Conservation (phyloP, 495 filamentous ascomycete species). For the Endocarpon pusillum region DNA sequence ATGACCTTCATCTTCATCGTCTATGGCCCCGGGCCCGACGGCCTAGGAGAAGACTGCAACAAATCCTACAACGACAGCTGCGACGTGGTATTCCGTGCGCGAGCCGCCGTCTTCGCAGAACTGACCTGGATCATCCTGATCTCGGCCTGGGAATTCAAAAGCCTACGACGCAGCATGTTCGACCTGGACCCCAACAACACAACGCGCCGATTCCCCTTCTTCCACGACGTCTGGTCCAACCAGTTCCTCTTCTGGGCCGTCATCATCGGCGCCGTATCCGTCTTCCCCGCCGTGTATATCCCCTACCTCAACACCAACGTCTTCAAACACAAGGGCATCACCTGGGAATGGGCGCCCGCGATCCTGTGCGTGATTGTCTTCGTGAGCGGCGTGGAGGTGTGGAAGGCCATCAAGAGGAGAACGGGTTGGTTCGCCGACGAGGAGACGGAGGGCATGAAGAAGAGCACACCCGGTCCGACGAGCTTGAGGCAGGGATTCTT, state of each 20-base stretch:
- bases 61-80: constrained; percentile 34
- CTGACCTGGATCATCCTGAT: constrained; percentile 59
- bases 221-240: constrained; percentile 52
- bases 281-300: constrained; percentile 61
- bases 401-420: constrained; percentile 51
- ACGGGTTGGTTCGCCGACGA: constrained; percentile 7
- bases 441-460: background rate
- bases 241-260: constrained; percentile 61
- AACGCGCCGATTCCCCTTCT: constrained; percentile 33
- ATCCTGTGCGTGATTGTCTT: constrained; percentile 43
- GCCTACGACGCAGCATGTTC: constrained; percentile 52
- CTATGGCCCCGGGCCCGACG: constrained; percentile 40
- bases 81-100: constrained; percentile 51
- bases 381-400: constrained; percentile 43
- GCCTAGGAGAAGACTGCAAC: constrained; percentile 53
- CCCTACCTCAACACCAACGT: constrained; percentile 48
- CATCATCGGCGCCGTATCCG: constrained; percentile 42
- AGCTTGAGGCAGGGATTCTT: constrained; percentile 2
- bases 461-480: no score
- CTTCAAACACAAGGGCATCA: constrained; percentile 59
- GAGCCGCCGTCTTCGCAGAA: constrained; percentile 60
- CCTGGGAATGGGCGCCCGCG: constrained; percentile 55
- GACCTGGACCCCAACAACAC: constrained; percentile 46
- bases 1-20: constrained; percentile 52
- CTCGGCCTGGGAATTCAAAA: constrained; percentile 61